Evolutionary conservation across 2,329 filamentous ascomycete species (phyloP).

Genomic region (Zarea fungicola): DNA sequence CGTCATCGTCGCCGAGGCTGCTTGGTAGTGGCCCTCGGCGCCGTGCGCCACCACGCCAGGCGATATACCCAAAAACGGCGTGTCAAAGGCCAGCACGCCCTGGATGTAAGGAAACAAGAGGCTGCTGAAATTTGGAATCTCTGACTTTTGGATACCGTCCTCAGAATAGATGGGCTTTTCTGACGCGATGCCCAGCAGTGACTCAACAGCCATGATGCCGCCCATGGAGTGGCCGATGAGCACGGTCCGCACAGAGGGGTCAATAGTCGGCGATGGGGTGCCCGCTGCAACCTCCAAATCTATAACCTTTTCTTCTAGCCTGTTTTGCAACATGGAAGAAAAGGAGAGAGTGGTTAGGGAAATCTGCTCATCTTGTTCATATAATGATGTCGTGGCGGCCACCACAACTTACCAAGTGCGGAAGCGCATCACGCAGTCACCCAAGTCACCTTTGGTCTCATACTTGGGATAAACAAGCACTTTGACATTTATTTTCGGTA

Average conservation of each 20-base stretch:
- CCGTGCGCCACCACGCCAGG: slow-evolving; percentile 80
- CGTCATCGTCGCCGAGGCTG: slow-evolving; percentile 63
- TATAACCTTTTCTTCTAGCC: slow-evolving; percentile 87
- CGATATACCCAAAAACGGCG: slow-evolving; percentile 78
- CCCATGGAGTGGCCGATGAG: slow-evolving; percentile 87
- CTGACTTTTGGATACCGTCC: slow-evolving; percentile 34
- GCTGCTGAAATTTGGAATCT: slow-evolving; percentile 40
- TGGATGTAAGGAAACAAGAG: slow-evolving; percentile 94
- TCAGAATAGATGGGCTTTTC: slow-evolving; percentile 49
- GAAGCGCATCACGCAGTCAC: slow-evolving; percentile 65
- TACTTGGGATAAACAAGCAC: slow-evolving; percentile 72
- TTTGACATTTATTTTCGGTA: slow-evolving; percentile 64
- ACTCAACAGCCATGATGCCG: slow-evolving; percentile 90
- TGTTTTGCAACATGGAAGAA: no score
- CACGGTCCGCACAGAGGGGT: slow-evolving; percentile 76
- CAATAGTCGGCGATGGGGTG: slow-evolving; percentile 77
- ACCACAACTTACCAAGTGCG: slow-evolving; percentile 60
- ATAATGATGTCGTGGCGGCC: no score
- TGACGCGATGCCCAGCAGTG: slow-evolving; percentile 64
- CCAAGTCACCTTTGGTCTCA: slow-evolving; percentile 74
- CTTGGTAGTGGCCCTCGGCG: slow-evolving; percentile 81
- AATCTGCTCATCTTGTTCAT: no score
- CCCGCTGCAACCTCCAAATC: slow-evolving; percentile 82
- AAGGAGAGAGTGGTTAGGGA: no score
- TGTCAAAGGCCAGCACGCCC: slow-evolving; percentile 89